Percentiles rank a stretch among this genome's conserved stretches.
Evolutionary conservation across 2,329 filamentous ascomycete genomes (phyloP).

Genomic region (Calonectria multiphialidica): DNA sequence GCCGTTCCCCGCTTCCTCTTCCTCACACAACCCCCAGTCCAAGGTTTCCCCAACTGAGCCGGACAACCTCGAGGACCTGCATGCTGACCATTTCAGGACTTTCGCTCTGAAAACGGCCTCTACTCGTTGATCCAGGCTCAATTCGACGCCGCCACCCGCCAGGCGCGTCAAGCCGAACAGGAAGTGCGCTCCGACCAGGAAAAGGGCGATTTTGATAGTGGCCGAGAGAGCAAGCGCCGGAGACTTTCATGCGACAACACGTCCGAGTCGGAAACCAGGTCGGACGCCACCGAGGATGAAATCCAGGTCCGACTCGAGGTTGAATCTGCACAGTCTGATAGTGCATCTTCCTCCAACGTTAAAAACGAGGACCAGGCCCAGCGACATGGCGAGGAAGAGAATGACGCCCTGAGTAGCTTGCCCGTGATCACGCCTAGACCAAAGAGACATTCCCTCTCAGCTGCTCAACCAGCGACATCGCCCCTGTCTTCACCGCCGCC

Average conservation of each 20-base stretch:
- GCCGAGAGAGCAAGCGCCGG: slow-evolving; percentile 48
- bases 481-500: slow-evolving; percentile 54
- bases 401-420: slow-evolving; percentile 1
- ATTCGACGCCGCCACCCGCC: slow-evolving; percentile 66
- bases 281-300: slow-evolving; percentile 34
- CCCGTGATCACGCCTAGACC: slow-evolving; percentile 32
- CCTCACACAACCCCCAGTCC: background rate
- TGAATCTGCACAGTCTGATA: slow-evolving; percentile 28
- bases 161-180: slow-evolving; percentile 44
- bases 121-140: slow-evolving; percentile 79
- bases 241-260: slow-evolving; percentile 45
- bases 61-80: background rate
- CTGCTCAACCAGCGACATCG: slow-evolving; percentile 45
- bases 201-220: slow-evolving; percentile 26
- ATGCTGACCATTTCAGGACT: slow-evolving; percentile 64
- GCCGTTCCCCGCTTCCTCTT: slow-evolving; percentile 21
- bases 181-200: slow-evolving; percentile 38
- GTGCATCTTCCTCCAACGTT: slow-evolving; percentile 9
- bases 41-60: background rate
- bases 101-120: slow-evolving; percentile 78
- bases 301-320: slow-evolving; percentile 38
- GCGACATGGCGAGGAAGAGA: slow-evolving; percentile 5
- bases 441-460: slow-evolving; percentile 36
- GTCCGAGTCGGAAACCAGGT: slow-evolving; percentile 20
- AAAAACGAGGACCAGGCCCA: slow-evolving; percentile 26